Base-by-base conservation (phyloP, 768 basidiomycete genomes). In the Rhodotorula diobovata region DNA sequence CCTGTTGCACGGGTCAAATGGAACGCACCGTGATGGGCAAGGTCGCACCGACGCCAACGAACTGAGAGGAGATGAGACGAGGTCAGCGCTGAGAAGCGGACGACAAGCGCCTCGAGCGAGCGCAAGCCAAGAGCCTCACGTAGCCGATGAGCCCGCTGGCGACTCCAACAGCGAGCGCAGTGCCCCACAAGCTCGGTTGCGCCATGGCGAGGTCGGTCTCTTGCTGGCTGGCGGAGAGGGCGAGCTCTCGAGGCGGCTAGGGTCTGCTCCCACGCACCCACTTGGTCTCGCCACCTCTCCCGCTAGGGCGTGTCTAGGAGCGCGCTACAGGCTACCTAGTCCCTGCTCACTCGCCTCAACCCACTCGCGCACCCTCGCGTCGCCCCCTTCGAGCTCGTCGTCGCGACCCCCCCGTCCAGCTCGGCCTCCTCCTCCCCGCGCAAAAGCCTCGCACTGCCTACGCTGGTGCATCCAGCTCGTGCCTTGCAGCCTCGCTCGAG, bases 121-220 rank as follows among this genome's bases (percentile, higher is more conserved):
- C 16, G 28, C 21, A 16, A 10, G 43, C 32, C 8, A 21, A 30
- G 48, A 43, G 65, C 21, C 35, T 61, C 73, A 59, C 58, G 63
- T 74, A 74, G 48, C 73, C 73, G 25, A 74, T 43, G 32, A 73
- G 56, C 2, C 67, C 72, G 15, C 39, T 32, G 7, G 73, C 58
- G 39, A 68, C 7, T 1, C 58, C 66, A 2, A 67, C 66, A 14
- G 73, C 73, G 1, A 59, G 54, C 1, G 66, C 69, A 39, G 73
- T 74, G 6, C 68, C 69, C 73, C 68, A 74, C 32, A 74, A 37
- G 28, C 7, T 30, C 15, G 66, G 37, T 14, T 54, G n/a, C 3
- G 72, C 16, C 63, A 61, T 61, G 4, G 30, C 12, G 35, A 34
- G 21, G 34, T 9, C 46, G 46, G 15, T 11, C 46, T 20, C 20